Percentiles rank a stretch among this genome's conserved stretches.
Conservation (phyloP, 495 filamentous ascomycete species). For the Lasiosphaeria miniovina region DNA sequence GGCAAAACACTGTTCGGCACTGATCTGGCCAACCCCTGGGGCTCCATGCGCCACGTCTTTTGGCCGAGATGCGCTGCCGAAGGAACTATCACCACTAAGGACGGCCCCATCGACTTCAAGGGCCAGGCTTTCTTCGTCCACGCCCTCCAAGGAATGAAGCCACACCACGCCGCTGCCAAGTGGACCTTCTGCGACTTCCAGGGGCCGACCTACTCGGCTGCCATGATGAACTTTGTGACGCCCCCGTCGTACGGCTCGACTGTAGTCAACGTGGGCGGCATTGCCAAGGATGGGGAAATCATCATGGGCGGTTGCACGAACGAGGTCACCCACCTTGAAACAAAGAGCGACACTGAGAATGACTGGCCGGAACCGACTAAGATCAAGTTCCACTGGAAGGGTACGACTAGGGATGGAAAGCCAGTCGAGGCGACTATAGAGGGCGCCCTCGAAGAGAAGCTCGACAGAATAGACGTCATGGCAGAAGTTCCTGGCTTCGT, state of each 20-base stretch:
- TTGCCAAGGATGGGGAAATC: constrained; percentile 77
- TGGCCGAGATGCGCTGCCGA: constrained; percentile 84
- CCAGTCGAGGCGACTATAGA: constrained; percentile 64
- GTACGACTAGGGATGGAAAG: constrained; percentile 73
- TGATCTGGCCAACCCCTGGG: constrained; percentile 82
- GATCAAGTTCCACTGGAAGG: constrained; percentile 74
- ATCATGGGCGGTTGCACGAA: constrained; percentile 66
- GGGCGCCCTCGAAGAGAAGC: constrained; percentile 62
- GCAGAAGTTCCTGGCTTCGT: constrained; percentile 92
- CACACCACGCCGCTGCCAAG: constrained; percentile 87
- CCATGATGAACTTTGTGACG: constrained; percentile 95
- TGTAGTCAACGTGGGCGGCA: constrained; percentile 77
- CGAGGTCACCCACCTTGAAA: constrained; percentile 62
- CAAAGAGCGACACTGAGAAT: constrained; percentile 67
- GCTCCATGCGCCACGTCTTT: constrained; percentile 83
- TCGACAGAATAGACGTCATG: constrained; percentile 94
- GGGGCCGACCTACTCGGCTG: constrained; percentile 75
- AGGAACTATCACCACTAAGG: constrained; percentile 80
- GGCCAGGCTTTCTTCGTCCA: constrained; percentile 75
- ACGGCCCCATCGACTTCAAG: constrained; percentile 76
- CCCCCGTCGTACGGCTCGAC: constrained; percentile 92
- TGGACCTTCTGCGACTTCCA: constrained; percentile 97
- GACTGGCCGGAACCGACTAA: constrained; percentile 85
- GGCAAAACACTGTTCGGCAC: constrained; percentile 84
- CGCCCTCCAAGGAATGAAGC: constrained; percentile 97